Evolutionary conservation across 345 rosid genomes (phyloP), one percentile per base, ranked within the genome.

Genomic region (Carallia brachiata): DNA sequence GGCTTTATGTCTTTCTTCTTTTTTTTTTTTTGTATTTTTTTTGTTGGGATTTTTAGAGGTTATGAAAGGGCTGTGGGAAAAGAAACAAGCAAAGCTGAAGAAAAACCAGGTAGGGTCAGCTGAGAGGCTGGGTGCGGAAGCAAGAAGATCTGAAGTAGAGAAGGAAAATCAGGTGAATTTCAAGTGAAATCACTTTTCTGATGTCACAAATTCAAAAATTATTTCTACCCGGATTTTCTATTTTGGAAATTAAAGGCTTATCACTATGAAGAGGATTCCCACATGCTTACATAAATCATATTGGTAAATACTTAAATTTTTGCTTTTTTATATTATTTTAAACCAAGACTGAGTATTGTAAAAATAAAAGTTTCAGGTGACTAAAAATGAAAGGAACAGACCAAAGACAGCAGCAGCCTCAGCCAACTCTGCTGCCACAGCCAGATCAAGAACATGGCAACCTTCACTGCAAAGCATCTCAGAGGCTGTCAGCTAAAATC

Each of bases 381-480:
- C 50, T 62, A 85, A 73, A 68, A 78, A 81, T 69, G 98, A 88
- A 69, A 86, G 83, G 74, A 88, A 73, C 57, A 72, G 75, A 70
- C 72, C 81, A 68, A 79, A 80, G 71, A 68, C 83, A 36, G 30
- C 85, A 74, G 4, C 81, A 63, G 4, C 81, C 66, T 40, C 86
- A 34, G 36, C 80, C 39, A 82, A 82, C 82, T 63, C 86, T 36
- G 77, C 78, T 36, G 77, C 78, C 3, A 66, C 72, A 28, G 69
- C 69, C 32, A 87, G 79, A 85, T 81, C 89, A 80, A 88, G 83
- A 77, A 78, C 90, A 54, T 94, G 98, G 97, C 96, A 91, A 59
- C 98, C 98, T 32, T 88, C 96, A n/a, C 79, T 94, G 10, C 74
- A 87, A 73, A 94, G 95, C 92, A 94, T 91, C 80, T 85, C 87